Percentiles rank a stretch among this genome's conserved stretches.
These are phyloP conservation scores for Leptographium procerum DNA, from an alignment of 2,329 filamentous ascomycete genomes.

Conservation along the genomic window DNA sequence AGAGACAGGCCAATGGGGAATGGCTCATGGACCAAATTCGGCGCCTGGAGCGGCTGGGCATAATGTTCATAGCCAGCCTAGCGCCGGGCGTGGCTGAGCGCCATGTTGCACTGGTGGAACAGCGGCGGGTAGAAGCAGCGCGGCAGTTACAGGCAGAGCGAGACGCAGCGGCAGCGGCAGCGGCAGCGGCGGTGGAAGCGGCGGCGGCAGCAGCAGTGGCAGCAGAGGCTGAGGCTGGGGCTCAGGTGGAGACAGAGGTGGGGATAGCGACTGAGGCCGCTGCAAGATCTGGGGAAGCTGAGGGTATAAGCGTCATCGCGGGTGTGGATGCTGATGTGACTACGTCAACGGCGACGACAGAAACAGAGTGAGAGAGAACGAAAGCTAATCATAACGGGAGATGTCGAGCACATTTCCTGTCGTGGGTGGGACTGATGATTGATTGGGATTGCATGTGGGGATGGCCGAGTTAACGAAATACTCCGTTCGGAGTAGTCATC, in stretches of 20 bases:
- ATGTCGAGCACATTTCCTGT: too few species aligned
- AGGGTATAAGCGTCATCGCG: not conserved
- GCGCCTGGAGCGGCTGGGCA: slow-evolving; percentile 45
- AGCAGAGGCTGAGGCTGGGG: slow-evolving; percentile 13
- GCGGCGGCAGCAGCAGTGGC: slow-evolving; percentile 17
- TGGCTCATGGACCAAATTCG: slow-evolving; percentile 40
- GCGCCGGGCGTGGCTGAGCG: slow-evolving; percentile 54
- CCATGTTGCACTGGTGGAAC: slow-evolving; percentile 49
- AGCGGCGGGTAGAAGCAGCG: slow-evolving; percentile 11
- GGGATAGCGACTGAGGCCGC: not conserved
- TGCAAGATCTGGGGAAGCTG: not conserved
- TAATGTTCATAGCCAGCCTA: slow-evolving; percentile 55
- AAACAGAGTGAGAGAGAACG: not conserved
- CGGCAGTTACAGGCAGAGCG: slow-evolving; percentile 25
- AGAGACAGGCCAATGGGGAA: slow-evolving; percentile 31
- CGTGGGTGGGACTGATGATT: too few species aligned
- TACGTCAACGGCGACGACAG: not conserved
- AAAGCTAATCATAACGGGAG: too few species aligned
- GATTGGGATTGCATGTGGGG: too few species aligned
- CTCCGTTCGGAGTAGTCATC: too few species aligned
- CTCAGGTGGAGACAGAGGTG: not conserved
- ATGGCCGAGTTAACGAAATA: too few species aligned
- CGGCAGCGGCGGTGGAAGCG: slow-evolving; percentile 21
- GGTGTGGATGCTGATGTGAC: not conserved
- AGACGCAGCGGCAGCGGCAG: slow-evolving; percentile 25